Percentiles rank a stretch among this genome's conserved stretches.
phyloP scores from a whole-genome alignment of 2,329 filamentous ascomycete genomes.

The Penicillium thymicola region DNA sequence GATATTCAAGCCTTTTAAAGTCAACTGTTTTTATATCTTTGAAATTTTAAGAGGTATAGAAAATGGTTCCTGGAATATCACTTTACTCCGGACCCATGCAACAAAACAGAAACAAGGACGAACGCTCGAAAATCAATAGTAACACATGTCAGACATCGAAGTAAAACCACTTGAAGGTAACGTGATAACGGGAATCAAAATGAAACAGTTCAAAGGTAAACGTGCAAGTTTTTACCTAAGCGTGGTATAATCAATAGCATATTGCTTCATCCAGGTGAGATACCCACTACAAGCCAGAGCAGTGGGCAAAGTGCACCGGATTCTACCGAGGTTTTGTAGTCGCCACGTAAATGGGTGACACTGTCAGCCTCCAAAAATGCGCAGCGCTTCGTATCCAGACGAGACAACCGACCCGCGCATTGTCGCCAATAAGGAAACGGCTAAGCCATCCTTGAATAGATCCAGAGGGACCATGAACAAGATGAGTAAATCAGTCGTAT shows the following conservation, averaged over 20 bases:
- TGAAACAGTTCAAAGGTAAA: not conserved
- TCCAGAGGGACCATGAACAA: conserved; percentile 15
- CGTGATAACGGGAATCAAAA: not conserved
- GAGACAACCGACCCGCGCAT: conserved; percentile 17
- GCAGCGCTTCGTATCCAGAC: conserved; percentile 6
- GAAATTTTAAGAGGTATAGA: conserved; percentile 8
- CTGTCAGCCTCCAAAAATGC: conserved; percentile 5
- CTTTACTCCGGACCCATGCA: conserved; percentile 22
- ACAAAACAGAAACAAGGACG: conserved; percentile 7
- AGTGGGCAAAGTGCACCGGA: not conserved
- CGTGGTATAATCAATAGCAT: not conserved
- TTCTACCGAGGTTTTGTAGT: conserved; percentile 7
- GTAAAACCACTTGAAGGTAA: not conserved
- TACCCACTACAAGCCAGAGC: not conserved
- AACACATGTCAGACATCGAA: conserved; percentile 15
- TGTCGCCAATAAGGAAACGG: conserved; percentile 23
- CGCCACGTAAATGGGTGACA: conserved; percentile 6
- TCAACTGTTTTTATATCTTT: not conserved
- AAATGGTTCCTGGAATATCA: conserved; percentile 10
- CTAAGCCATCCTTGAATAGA: conserved; percentile 17
- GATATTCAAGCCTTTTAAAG: not conserved
- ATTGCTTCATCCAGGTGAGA: not conserved
- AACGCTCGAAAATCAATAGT: conserved; percentile 18
- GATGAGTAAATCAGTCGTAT: conserved; percentile 40
- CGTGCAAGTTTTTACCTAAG: not conserved